Percentiles rank a stretch among this genome's conserved stretches.
Conservation (phyloP, 2,329 filamentous ascomycete species). For the Penicillium psychrosexuale region DNA sequence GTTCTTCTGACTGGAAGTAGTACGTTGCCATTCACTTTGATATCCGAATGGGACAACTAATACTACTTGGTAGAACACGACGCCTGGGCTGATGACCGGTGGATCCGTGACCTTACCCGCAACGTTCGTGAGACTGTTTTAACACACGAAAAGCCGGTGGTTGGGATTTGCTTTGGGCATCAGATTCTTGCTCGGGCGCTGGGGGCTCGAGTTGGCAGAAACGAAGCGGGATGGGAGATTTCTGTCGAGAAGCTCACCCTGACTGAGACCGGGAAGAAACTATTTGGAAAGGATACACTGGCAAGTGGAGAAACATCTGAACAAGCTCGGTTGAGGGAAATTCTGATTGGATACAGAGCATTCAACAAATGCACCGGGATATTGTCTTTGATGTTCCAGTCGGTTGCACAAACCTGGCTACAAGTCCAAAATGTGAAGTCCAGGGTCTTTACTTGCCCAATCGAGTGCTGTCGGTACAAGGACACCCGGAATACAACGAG, state of each 20-base stretch:
- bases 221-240: constrained; percentile 47
- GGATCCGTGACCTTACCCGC: constrained; percentile 46
- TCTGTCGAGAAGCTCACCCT: constrained; percentile 44
- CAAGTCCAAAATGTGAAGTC: constrained; percentile 42
- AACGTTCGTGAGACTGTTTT: constrained; percentile 35
- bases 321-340: background rate
- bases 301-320: constrained; percentile 10
- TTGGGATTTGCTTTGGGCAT: constrained; percentile 52
- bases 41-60: background rate
- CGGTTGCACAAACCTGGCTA: constrained; percentile 43
- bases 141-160: constrained; percentile 30
- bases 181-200: constrained; percentile 49
- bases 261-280: constrained; percentile 40
- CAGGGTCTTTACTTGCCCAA: constrained; percentile 46
- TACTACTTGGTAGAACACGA: constrained; percentile 30
- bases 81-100: constrained; percentile 45
- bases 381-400: constrained; percentile 43
- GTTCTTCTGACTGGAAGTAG: constrained; percentile 33
- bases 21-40: constrained; percentile 12
- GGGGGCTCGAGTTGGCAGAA: constrained; percentile 38
- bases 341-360: constrained; percentile 13
- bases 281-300: constrained; percentile 36
- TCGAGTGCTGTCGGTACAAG: constrained; percentile 45
- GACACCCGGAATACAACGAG: constrained; percentile 49
- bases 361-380: constrained; percentile 52